Evolutionary conservation across 495 filamentous ascomycete genomes (phyloP), one percentile per base, ranked within the genome.

Genomic region (Neurospora sp.): DNA sequence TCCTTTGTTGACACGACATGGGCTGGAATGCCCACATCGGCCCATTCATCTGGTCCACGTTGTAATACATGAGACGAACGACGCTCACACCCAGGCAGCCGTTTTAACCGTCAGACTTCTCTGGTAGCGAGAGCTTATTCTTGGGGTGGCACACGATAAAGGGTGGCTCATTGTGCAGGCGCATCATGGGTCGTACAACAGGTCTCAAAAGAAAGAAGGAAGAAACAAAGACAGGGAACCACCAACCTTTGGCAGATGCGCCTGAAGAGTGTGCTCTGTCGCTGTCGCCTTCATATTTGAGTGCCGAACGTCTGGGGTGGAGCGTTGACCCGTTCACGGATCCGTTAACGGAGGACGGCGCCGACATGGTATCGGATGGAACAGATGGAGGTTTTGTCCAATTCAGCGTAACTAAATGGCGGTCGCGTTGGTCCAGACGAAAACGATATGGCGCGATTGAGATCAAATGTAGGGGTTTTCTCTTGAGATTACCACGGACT

Each of bases 221-320:
- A 35, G 53, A 65, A 65, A 65, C 53, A 65, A 65, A 65, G 53
- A 65, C 10, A 65, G 6, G 27, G 14, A 65, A 65, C 27, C 53
- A 65, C 53, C 7, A 71, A 86, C 84, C 84, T 85, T 86, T 86
- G 71, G 78, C 70, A 12, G 77, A 71, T n/a, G 78, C 74, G 69
- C 78, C 82, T 31, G 77, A 72, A 35, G 80, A 77, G 9, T 81
- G 80, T 18, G 79, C 75, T 70, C 75, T 80, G 22, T 83, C 80
- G 20, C 73, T 74, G 69, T 84, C 83, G 76, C 80, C 80, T 44
- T 86, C 83, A 31, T 77, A 72, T 70, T 85, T 86, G 69, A 86
- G 73, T 9, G 83, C 81, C 39, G 84, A 86, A 47, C 83, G 83
- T 35, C 81, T 76, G 14, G 81, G 81, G 69, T 77, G 81, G 27